Evolutionary conservation across 2,329 filamentous ascomycete species (phyloP).

Genomic region (Botrytis squamosa): DNA sequence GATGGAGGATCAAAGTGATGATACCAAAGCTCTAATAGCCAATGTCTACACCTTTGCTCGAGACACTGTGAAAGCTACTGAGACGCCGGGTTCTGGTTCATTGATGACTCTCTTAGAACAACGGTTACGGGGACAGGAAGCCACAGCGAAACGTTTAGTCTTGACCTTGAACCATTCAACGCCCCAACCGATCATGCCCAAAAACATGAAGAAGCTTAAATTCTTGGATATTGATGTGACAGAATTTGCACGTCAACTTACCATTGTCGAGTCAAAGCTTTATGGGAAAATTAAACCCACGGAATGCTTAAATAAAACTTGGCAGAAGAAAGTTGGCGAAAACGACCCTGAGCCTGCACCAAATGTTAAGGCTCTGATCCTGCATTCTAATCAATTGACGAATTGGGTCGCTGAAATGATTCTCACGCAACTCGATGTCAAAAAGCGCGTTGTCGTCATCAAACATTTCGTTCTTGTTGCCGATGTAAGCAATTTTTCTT

Average conservation of each 20-base stretch:
- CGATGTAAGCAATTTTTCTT: slow-evolving; percentile 64
- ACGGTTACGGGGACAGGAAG: slow-evolving; percentile 82
- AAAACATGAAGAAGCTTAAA: slow-evolving; percentile 99
- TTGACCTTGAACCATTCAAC: slow-evolving; percentile 80
- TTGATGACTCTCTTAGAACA: slow-evolving; percentile 87
- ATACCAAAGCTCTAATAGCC: slow-evolving; percentile 79
- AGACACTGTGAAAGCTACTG: slow-evolving; percentile 88
- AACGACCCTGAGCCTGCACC: slow-evolving; percentile 82
- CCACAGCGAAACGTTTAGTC: slow-evolving; percentile 79
- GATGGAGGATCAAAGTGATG: slow-evolving; percentile 91
- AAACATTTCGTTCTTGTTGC: slow-evolving; percentile 97
- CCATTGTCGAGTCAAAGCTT: slow-evolving; percentile 90
- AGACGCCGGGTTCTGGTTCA: slow-evolving; percentile 82
- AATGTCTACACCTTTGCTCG: slow-evolving; percentile 88
- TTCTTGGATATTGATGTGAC: slow-evolving; percentile 95
- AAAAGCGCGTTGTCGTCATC: slow-evolving; percentile 94
- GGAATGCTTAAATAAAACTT: slow-evolving; percentile 97
- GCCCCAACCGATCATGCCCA: slow-evolving; percentile 87
- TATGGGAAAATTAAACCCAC: slow-evolving; percentile 96
- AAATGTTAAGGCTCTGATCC: slow-evolving; percentile 93
- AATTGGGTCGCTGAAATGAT: slow-evolving; percentile 99
- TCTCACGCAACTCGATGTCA: slow-evolving; percentile 87
- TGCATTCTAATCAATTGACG: slow-evolving; percentile 97
- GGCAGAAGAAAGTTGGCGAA: slow-evolving; percentile 90
- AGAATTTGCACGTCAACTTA: slow-evolving; percentile 96